phyloP scores from a whole-genome alignment of 495 filamentous ascomycete species.

The Elasticomyces elasticus region DNA sequence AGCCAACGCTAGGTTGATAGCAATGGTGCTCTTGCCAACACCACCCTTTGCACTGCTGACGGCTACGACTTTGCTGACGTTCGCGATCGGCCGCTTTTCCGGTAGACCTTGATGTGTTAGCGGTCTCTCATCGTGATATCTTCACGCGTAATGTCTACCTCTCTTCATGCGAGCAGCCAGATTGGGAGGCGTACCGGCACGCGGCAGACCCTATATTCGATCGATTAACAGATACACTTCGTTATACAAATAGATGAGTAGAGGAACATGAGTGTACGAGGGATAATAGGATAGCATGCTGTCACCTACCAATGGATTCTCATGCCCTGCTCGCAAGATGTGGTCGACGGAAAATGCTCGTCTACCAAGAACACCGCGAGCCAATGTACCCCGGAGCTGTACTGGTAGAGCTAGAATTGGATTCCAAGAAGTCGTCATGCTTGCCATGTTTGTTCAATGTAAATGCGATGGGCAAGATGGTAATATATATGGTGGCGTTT shows the following conservation, averaged over 20 bases:
- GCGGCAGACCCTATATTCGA: slow-evolving; percentile 60
- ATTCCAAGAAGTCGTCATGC: neutral
- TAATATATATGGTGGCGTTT: no score
- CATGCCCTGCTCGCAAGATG: slow-evolving; percentile 44
- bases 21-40: slow-evolving; percentile 91
- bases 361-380: neutral
- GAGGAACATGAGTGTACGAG: no score
- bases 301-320: slow-evolving; percentile 70
- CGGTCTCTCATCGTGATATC: neutral
- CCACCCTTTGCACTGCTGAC: slow-evolving; percentile 95
- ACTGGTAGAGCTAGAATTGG: neutral
- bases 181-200: slow-evolving; percentile 57
- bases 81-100: slow-evolving; percentile 62
- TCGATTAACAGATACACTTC: neutral
- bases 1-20: slow-evolving; percentile 78
- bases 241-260: no score
- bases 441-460: neutral
- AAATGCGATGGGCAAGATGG: neutral
- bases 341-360: neutral
- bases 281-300: neutral
- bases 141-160: slow-evolving; percentile 23
- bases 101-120: slow-evolving; percentile 47
- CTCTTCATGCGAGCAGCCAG: slow-evolving; percentile 68
- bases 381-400: neutral
- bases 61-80: slow-evolving; percentile 78